phyloP scores from a whole-genome alignment of 1,284 basidiomycete species.

The Malassezia sp. region DNA sequence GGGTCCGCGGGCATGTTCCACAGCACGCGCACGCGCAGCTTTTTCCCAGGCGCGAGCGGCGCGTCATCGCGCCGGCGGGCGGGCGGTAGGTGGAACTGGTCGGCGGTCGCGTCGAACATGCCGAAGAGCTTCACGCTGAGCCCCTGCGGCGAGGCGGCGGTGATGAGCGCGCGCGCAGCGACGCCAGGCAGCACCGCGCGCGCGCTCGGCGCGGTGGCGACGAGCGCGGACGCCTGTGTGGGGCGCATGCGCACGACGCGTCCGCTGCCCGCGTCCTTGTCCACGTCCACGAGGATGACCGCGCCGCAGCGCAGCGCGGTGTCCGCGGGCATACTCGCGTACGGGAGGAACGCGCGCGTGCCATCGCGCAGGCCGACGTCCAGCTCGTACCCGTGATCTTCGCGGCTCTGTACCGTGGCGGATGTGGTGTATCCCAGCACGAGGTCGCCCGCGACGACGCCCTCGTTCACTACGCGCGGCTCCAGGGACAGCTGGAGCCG shows the following conservation, averaged over 20 bases:
- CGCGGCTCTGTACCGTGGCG: conserved; percentile 56
- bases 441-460: conserved; percentile 67
- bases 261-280: conserved; percentile 40
- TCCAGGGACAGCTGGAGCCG: conserved; percentile 72
- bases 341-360: conserved; percentile 40
- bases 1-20: conserved; percentile 51
- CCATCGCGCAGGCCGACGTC: conserved; percentile 57
- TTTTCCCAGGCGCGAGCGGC: conserved; percentile 28
- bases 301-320: conserved; percentile 43
- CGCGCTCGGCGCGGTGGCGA: conserved; percentile 49
- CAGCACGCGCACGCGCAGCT: conserved; percentile 70
- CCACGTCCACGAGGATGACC: conserved; percentile 41
- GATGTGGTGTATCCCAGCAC: conserved; percentile 46
- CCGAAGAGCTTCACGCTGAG: conserved; percentile 82
- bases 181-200: conserved; percentile 75
- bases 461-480: conserved; percentile 74
- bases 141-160: conserved; percentile 64
- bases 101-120: conserved; percentile 84
- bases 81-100: conserved; percentile 63
- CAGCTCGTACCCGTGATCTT: conserved; percentile 88
- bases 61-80: background rate
- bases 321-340: conserved; percentile 22
- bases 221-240: conserved; percentile 23
- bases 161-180: conserved; percentile 74
- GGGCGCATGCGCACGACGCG: conserved; percentile 42